A percentile compares a stretch with the other conserved stretches of the same genome.
These are phyloP conservation scores for Rosa chinensis DNA, from an alignment of 306 rosid species.

Conservation along the genomic window DNA sequence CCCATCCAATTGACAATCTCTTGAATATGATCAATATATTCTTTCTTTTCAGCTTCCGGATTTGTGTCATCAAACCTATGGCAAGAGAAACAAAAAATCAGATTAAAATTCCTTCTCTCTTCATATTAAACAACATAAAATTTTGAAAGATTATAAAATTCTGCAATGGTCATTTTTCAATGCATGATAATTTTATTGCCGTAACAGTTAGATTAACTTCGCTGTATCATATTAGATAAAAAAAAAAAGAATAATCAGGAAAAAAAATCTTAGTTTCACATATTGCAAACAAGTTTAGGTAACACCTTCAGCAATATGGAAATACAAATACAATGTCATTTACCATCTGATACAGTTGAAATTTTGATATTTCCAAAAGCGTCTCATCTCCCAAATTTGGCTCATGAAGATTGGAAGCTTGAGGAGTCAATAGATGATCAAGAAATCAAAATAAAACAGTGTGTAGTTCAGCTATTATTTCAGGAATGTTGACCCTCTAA, in stretches of 20 bases:
- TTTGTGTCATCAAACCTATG: constrained; percentile 78
- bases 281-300: not conserved
- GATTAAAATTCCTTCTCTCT: not conserved
- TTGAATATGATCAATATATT: constrained; percentile 90
- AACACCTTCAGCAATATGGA: not conserved
- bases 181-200: not conserved
- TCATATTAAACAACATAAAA: not conserved
- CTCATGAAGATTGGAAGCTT: not conserved
- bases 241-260: not conserved
- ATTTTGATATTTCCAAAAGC: not conserved
- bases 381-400: constrained; percentile 7
- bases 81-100: constrained; percentile 22
- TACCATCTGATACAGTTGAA: not conserved
- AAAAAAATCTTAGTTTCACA: not conserved
- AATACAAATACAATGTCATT: not conserved
- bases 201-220: too few relatives aligned
- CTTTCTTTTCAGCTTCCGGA: constrained; percentile 95
- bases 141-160: not conserved
- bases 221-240: too few relatives aligned
- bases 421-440: not conserved
- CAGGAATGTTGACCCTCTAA: not conserved
- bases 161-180: not conserved
- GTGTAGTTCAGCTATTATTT: not conserved
- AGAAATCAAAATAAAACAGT: not conserved
- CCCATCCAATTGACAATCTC: constrained; percentile 99